Conservation (phyloP, 2,329 filamentous ascomycete genomes). For the Phoma sp. region DNA sequence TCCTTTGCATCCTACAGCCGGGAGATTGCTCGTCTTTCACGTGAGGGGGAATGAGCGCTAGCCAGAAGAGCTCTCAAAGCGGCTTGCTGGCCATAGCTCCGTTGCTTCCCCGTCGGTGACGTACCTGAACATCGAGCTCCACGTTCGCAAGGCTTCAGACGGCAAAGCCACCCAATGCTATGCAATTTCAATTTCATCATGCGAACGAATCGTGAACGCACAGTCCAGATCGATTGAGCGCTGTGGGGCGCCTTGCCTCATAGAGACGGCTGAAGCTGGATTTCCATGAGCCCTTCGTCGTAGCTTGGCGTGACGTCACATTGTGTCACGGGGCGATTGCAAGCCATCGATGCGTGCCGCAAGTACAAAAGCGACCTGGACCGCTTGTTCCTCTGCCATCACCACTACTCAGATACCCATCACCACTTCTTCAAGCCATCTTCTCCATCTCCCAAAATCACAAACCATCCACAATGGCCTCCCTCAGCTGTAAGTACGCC, state of each 20-base stretch:
- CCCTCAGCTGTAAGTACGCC: conserved; percentile 62
- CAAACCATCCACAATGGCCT: conserved; percentile 58
- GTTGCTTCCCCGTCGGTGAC: conserved; percentile 20
- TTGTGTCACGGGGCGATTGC: conserved; percentile 29
- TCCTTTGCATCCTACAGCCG: background rate
- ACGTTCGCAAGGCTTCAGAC: conserved; percentile 2
- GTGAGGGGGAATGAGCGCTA: conserved; percentile 15
- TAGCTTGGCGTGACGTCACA: conserved; percentile 41
- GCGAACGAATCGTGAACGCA: conserved; percentile 10
- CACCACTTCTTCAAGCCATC: conserved; percentile 14
- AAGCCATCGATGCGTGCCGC: conserved; percentile 23
- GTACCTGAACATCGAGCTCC: conserved; percentile 15
- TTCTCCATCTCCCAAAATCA: conserved; percentile 23
- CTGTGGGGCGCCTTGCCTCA: conserved; percentile 21
- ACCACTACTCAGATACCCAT: conserved; percentile 22
- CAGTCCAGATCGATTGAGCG: conserved; percentile 25
- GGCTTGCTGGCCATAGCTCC: conserved; percentile 14
- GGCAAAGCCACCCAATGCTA: conserved; percentile 7
- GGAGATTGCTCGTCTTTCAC: conserved; percentile 13
- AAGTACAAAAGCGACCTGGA: conserved; percentile 42
- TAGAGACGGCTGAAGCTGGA: conserved; percentile 28
- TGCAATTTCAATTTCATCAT: conserved; percentile 30
- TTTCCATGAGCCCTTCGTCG: conserved; percentile 19
- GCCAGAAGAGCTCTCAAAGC: conserved; percentile 5
- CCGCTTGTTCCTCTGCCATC: conserved; percentile 32